Percentiles rank a stretch among this genome's conserved stretches.
Evolutionary conservation across 768 basidiomycete species (phyloP).

Genomic region (Filobasidium floriforme): DNA sequence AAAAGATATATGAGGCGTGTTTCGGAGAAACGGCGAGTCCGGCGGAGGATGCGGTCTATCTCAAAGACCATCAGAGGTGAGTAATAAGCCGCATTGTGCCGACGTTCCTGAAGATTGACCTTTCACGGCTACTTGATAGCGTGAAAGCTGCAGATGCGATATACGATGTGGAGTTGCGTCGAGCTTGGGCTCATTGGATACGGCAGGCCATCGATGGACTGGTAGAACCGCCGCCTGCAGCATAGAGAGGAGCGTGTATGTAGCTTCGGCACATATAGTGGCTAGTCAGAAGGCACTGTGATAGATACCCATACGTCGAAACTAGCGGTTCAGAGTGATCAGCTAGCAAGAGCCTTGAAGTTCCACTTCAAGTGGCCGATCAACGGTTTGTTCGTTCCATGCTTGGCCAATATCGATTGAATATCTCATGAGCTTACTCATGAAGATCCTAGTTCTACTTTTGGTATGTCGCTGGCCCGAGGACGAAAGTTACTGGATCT

Average conservation of each 20-base stretch:
- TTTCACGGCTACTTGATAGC: not conserved
- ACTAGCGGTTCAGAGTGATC: too few species aligned
- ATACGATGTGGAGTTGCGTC: not conserved
- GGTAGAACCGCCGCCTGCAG: not conserved
- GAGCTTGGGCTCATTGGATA: not conserved
- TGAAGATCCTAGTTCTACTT: too few species aligned
- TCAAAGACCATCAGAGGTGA: slow-evolving; percentile 14
- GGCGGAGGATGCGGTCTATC: slow-evolving; percentile 7
- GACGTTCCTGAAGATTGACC: not conserved
- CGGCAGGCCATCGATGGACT: not conserved
- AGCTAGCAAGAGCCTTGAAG: too few species aligned
- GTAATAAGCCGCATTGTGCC: not conserved
- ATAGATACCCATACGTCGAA: too few species aligned
- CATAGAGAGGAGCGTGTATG: too few species aligned
- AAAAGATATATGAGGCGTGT: slow-evolving; percentile 11
- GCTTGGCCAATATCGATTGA: too few species aligned
- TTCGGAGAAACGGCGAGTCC: not conserved
- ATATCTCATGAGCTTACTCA: too few species aligned
- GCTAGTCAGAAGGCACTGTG: too few species aligned
- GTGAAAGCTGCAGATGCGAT: not conserved
- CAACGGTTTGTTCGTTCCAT: too few species aligned
- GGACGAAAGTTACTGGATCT: not conserved
- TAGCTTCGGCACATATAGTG: too few species aligned
- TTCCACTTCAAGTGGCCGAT: too few species aligned
- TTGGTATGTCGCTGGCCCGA: not conserved